Conservation (phyloP, 176 grass and related monocot species). For the Chloris gayana region DNA sequence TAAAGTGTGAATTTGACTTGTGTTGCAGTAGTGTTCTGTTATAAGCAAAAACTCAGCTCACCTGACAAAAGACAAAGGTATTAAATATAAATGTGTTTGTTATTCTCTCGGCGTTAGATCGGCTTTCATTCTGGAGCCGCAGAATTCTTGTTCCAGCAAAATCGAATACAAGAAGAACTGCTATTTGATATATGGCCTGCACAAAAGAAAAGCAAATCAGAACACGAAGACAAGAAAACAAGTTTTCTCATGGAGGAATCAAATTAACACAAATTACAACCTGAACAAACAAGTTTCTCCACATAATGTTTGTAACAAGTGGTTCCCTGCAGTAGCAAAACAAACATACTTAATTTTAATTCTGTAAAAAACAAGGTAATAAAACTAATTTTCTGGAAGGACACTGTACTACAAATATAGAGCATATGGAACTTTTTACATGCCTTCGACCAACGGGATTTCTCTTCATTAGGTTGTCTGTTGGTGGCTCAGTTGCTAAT, state of each 20-base stretch:
- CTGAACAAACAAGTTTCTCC: conserved; percentile 96
- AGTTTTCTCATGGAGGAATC: conserved; percentile 18
- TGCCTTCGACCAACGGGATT: conserved; percentile 94
- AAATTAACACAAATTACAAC: conserved; percentile 40
- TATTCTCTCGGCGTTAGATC: conserved; percentile 59
- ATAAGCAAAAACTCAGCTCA: conserved; percentile 28
- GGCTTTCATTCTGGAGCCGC: conserved; percentile 59
- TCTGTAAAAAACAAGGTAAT: conserved; percentile 8
- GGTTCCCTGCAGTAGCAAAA: conserved; percentile 73
- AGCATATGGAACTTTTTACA: conserved; percentile 38
- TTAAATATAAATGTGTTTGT: conserved; percentile 95
- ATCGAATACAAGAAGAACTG: conserved; percentile 77
- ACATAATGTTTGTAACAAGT: conserved; percentile 95
- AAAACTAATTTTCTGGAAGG: not conserved
- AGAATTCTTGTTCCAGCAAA: conserved; percentile 70
- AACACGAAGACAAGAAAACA: conserved; percentile 23
- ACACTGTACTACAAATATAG: not conserved
- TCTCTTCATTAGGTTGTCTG: conserved; percentile 94
- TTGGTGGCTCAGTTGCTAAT: conserved; percentile 93
- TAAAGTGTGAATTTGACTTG: conserved; percentile 4
- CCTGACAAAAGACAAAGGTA: conserved; percentile 93
- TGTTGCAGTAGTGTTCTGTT: too few species aligned
- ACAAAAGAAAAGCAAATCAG: conserved; percentile 20
- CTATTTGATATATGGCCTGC: conserved; percentile 93
- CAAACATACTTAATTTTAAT: conserved; percentile 18